A percentile compares a stretch with the other conserved stretches of the same genome.
These are phyloP conservation scores for Euphorbia celastroides DNA, from an alignment of 441 rosid genomes.

Conservation along the genomic window DNA sequence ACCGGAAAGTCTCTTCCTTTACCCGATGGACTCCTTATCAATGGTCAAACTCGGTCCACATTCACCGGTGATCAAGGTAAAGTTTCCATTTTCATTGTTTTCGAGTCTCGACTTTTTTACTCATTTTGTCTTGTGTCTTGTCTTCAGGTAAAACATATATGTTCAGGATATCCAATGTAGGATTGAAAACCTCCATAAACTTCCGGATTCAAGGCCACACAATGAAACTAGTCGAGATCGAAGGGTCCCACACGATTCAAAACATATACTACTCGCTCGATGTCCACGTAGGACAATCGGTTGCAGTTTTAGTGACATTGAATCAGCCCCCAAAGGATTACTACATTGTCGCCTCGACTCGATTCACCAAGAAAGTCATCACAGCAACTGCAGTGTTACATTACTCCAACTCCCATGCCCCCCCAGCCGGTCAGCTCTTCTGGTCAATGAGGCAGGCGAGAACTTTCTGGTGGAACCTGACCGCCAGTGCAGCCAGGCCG, in stretches of 20 bases:
- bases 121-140: background rate
- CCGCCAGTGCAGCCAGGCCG: constrained; percentile 91
- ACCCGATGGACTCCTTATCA: constrained; percentile 76
- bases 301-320: constrained; percentile 62
- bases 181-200: constrained; percentile 60
- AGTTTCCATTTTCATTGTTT: background rate
- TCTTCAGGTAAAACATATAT: constrained; percentile 70
- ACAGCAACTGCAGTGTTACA: constrained; percentile 54
- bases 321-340: constrained; percentile 72
- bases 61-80: constrained; percentile 77
- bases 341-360: constrained; percentile 68
- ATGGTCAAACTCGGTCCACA: constrained; percentile 60
- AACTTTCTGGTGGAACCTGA: constrained; percentile 88
- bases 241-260: constrained; percentile 82
- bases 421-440: constrained; percentile 39
- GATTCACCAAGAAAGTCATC: constrained; percentile 41
- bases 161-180: constrained; percentile 84
- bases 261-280: constrained; percentile 70
- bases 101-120: background rate
- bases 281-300: constrained; percentile 88
- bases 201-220: constrained; percentile 83
- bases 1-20: constrained; percentile 61
- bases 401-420: constrained; percentile 54
- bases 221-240: constrained; percentile 82
- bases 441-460: constrained; percentile 92